Conservation (phyloP, 805 yeast species). For the Ogataea nitratoaversa region DNA sequence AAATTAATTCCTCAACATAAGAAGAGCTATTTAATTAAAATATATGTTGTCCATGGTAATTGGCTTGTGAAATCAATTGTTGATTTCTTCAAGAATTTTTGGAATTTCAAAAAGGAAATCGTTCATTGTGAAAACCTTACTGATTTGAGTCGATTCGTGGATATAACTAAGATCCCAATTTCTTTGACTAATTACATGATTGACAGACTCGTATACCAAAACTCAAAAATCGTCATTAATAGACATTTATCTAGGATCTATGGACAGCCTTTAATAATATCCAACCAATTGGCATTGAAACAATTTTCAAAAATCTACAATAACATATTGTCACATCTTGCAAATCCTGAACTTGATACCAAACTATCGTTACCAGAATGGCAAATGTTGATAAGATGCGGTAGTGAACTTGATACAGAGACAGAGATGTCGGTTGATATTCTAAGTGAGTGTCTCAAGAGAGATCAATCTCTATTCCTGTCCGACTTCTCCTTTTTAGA, state of each 20-base stretch:
- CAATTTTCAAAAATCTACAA: slow-evolving; percentile 31
- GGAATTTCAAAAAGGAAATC: slow-evolving; percentile 21
- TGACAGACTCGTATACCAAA: slow-evolving; percentile 50
- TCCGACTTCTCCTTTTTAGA: slow-evolving; percentile 50
- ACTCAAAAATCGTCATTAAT: slow-evolving; percentile 51
- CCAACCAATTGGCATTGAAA: slow-evolving; percentile 22
- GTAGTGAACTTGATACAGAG: slow-evolving; percentile 21
- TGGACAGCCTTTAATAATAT: slow-evolving; percentile 26
- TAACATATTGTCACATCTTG: slow-evolving; percentile 29
- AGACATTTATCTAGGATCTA: slow-evolving; percentile 32
- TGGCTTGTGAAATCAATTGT: slow-evolving; percentile 82
- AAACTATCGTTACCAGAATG: slow-evolving; percentile 23
- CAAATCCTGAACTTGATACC: slow-evolving; percentile 23
- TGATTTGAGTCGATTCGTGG: slow-evolving; percentile 47
- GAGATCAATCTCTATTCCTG: slow-evolving; percentile 47
- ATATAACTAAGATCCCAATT: slow-evolving; percentile 72
- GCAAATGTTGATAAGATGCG: slow-evolving; percentile 25
- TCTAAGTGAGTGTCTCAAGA: slow-evolving; percentile 39
- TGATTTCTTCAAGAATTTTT: slow-evolving; percentile 62
- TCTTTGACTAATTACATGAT: slow-evolving; percentile 65
- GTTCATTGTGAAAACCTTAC: slow-evolving; percentile 35
- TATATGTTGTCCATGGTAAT: slow-evolving; percentile 83
- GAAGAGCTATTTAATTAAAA: slow-evolving; percentile 51
- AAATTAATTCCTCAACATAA: slow-evolving; percentile 53
- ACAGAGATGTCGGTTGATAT: slow-evolving; percentile 37